A percentile compares a stretch with the other conserved stretches of the same genome.
These are phyloP conservation scores for Astrothelium macrocarpum DNA, from an alignment of 495 filamentous ascomycete species.

Conservation along the genomic window DNA sequence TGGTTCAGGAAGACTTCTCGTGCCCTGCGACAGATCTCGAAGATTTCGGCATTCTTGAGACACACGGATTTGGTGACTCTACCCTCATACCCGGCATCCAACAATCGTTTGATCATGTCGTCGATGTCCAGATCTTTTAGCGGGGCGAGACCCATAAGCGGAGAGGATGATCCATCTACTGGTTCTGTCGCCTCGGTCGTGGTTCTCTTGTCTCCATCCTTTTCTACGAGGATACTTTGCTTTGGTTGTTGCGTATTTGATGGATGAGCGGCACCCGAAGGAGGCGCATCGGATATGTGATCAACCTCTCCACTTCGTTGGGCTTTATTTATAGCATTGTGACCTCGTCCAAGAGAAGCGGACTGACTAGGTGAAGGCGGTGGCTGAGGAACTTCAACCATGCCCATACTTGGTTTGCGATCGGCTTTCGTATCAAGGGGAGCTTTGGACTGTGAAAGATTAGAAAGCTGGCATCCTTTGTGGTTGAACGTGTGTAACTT, in stretches of 20 bases:
- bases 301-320: conserved; percentile 87
- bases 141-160: conserved; percentile 56
- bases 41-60: conserved; percentile 94
- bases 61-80: conserved; percentile 97
- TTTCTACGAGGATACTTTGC: conserved; percentile 76
- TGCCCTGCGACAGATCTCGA: conserved; percentile 76
- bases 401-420: conserved; percentile 24
- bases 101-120: conserved; percentile 89
- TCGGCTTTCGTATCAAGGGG: conserved; percentile 22
- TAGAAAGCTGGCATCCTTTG: conserved; percentile 42
- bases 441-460: conserved; percentile 33
- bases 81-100: conserved; percentile 90
- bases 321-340: conserved; percentile 69
- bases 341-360: conserved; percentile 60
- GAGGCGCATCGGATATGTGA: conserved; percentile 87
- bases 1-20: conserved; percentile 86
- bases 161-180: conserved; percentile 25
- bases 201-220: conserved; percentile 25
- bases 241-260: conserved; percentile 48
- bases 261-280: conserved; percentile 45
- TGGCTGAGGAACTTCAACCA: conserved; percentile 52
- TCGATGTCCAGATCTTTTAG: conserved; percentile 89
- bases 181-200: neutral
- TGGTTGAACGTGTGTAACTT: conserved; percentile 41
- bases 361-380: conserved; percentile 87